These are phyloP conservation scores for Tephrocybe sp. DNA, from an alignment of 768 basidiomycete species.

Conservation along the genomic window DNA sequence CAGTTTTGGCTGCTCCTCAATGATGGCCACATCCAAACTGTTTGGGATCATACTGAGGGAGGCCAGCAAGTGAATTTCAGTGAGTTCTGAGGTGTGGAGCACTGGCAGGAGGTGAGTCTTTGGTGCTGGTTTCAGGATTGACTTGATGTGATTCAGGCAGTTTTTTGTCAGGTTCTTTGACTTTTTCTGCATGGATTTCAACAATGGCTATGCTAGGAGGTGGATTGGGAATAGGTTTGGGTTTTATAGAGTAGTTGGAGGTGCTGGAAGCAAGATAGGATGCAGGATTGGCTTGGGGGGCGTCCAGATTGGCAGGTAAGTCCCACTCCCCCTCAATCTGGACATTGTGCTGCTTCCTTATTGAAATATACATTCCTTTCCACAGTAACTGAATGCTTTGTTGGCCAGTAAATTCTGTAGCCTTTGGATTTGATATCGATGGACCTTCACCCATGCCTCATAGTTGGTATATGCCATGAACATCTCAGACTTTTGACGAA, in stretches of 20 bases:
- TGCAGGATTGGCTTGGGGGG: background rate
- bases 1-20: background rate
- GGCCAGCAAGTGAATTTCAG: constrained; percentile 6
- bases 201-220: background rate
- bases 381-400: constrained; percentile 20
- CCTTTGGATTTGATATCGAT: constrained; percentile 28
- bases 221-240: background rate
- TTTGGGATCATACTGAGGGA: background rate
- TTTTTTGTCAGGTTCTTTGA: background rate
- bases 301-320: constrained; percentile 2
- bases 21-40: constrained; percentile 3
- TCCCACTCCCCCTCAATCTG: constrained; percentile 30
- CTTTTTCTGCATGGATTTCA: background rate
- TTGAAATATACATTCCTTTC: constrained; percentile 27
- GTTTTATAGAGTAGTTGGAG: background rate
- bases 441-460: constrained; percentile 23
- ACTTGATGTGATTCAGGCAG: background rate
- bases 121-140: background rate
- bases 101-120: constrained; percentile 3
- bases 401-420: constrained; percentile 28
- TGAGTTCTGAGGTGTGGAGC: background rate
- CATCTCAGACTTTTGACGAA: constrained; percentile 14
- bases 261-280: background rate
- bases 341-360: constrained; percentile 15
- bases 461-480: constrained; percentile 21